These are phyloP conservation scores for Cicer judaicum DNA, from an alignment of 306 rosid genomes.

Conservation along the genomic window DNA sequence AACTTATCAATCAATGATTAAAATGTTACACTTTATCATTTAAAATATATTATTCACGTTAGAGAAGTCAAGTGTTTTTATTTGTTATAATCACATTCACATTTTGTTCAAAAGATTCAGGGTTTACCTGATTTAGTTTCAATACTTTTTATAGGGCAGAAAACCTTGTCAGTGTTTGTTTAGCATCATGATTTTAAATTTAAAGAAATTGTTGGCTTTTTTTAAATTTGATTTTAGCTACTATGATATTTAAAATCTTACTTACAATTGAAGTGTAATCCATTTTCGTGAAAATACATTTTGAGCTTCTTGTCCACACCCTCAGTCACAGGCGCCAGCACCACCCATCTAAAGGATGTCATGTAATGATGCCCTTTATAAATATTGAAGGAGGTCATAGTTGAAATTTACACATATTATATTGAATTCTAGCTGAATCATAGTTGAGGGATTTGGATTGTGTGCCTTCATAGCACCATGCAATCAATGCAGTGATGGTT, in stretches of 20 bases:
- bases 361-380: background rate
- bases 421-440: background rate
- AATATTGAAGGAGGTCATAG: background rate
- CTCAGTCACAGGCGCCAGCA: background rate
- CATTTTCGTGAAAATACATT: background rate
- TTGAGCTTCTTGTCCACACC: background rate
- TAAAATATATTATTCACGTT: background rate
- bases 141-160: conserved; percentile 7
- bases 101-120: conserved; percentile 6
- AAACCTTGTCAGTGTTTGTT: conserved; percentile 5
- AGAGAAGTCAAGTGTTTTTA: background rate
- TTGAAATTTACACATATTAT: too few relatives aligned
- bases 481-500: background rate
- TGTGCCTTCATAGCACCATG: background rate
- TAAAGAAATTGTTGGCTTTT: background rate
- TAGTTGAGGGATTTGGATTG: background rate
- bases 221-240: background rate
- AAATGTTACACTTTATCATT: background rate
- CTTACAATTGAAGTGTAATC: conserved; percentile 24
- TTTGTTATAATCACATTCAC: background rate
- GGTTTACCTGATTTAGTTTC: conserved; percentile 33
- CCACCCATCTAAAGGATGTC: background rate
- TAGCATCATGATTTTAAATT: conserved; percentile 9
- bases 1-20: background rate
- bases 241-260: background rate